Base-by-base conservation (phyloP, 306 rosid species). In the Comarum palustre region DNA sequence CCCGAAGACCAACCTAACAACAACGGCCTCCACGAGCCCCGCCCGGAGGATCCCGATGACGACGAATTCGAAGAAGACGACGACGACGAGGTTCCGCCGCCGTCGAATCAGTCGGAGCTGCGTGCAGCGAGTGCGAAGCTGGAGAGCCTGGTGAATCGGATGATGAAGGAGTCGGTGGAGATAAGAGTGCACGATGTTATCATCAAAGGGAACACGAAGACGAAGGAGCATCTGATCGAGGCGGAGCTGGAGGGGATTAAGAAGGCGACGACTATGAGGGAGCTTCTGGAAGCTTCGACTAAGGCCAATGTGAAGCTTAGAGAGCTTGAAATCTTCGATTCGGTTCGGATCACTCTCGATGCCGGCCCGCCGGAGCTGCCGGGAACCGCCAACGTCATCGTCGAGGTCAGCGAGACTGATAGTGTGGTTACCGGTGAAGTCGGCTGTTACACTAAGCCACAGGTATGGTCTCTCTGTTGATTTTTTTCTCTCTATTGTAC, bases 301-400 rank as follows among this genome's bases (percentile, higher is more conserved):
- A 69, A 75, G 57, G 92, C 90, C 63, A 88, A 84, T 75, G 84
- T 86, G 6, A 90, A 82, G 87, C 92, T 95, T 73, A 93, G 71
- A 75, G 70, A 65, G 55, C 96, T 95, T 0, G 92, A 83, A 13
- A 89, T 95, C 75, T 95, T 95, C 46, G 96, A 90, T 19, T 80
- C 96, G 36, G 88, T 83, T 59, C 79, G 77, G 73, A 69, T 91
- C 81, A 80, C 86, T 0, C 96, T 95, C 17, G 93, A 95, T 83
- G 73, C 93, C 1, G 99, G 97, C 11, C 97, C 96, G 64, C 87
- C 86, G 32, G 96, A 95, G 87, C 77, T 95, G 55, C 90, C 96
- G 47, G 85, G 84, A 13, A 88, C 96, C 17, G 74, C 96, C n/a
- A 95, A 91, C 82, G 92, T 95, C 60, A 57, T 91, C 27, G 75